Evolutionary conservation across 148 eudicot genomes (phyloP), one percentile per base, ranked within the genome.

Genomic region (Beta vulgaris): DNA sequence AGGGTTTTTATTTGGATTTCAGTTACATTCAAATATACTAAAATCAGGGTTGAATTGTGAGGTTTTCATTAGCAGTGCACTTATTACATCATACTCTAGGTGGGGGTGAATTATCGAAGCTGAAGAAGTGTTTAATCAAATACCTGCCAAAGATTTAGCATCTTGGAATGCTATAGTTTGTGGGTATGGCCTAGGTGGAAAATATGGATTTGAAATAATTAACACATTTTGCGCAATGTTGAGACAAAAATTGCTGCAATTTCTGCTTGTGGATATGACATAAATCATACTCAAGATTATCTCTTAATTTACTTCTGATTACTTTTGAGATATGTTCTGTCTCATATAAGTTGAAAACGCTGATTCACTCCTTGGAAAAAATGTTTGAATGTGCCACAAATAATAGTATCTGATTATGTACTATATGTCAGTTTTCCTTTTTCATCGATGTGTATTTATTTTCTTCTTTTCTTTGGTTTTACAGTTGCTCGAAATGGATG

Each of bases 141-240:
- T 95, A 85, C 83, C 84, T 9, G 60, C 32, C 19, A 95, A 83
- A 78, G 98, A 95, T 88, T 76, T 80, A 73, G 92, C 92, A n/a
- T 90, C 98, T 9, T 94, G 97, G 97, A 94, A 94, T 81, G 89
- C 98, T 23, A 82, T 94, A 74, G 64, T 94, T 43, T 90, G 96
- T 26, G 98, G 96, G 29, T 94, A 86, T 71, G 79, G 85, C 74
- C 97, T 91, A 77, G 91, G 85, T 76, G 93, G 96, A 61, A 84
- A 79, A 73, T 82, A 81, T 76, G 91, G 89, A 28, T 15, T 32
- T 39, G 83, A 89, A 80, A 88, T 91, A 0, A 81, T 89, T 73
- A 69, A 36, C 75, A 88, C 84, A 25, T 95, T 88, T 81, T 42
- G 69, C 70, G 84, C 88, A 79, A 90, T 95, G 97, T 69, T 85